Conservation (phyloP, 352 stramenopile species). For the Globisporangium apiculatum region DNA sequence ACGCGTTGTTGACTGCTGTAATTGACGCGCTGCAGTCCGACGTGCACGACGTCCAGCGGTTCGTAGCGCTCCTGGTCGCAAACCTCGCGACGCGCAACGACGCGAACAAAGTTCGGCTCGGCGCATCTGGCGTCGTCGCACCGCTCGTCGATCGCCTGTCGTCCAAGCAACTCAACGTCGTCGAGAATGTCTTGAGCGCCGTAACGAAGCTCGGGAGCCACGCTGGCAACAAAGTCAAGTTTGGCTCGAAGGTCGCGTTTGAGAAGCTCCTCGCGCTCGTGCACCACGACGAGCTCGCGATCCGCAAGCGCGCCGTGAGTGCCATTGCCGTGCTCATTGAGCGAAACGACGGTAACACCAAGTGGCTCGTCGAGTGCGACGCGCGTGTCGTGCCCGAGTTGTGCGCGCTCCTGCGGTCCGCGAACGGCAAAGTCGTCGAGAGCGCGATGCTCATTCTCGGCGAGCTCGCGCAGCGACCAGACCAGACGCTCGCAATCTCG, state of each 20-base stretch:
- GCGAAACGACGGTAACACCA: conserved; percentile 67
- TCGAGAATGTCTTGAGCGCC: conserved; percentile 64
- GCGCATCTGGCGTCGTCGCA: conserved; percentile 29
- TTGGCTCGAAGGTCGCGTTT: conserved; percentile 66
- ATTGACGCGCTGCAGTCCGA: conserved; percentile 43
- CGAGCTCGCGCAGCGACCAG: conserved; percentile 48
- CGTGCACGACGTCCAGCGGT: conserved; percentile 48
- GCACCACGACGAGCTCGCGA: conserved; percentile 53
- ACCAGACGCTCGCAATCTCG: conserved; percentile 64
- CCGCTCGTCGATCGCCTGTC: conserved; percentile 56
- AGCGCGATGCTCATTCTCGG: conserved; percentile 64
- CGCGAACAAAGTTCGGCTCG: conserved; percentile 52
- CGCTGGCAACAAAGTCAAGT: conserved; percentile 73
- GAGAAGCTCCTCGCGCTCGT: conserved; percentile 58
- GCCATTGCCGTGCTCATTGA: conserved; percentile 55
- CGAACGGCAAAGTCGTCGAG: conserved; percentile 64
- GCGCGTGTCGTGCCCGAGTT: conserved; percentile 41
- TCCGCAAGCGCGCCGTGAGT: conserved; percentile 56
- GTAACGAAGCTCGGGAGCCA: conserved; percentile 64
- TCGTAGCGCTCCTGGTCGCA: conserved; percentile 42
- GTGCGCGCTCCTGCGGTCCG: conserved; percentile 49
- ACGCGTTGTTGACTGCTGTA: conserved; percentile 26
- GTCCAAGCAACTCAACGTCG: conserved; percentile 54
- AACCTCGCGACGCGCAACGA: conserved; percentile 55
- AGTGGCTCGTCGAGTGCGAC: conserved; percentile 55